A percentile compares a stretch with the other conserved stretches of the same genome.
Conservation (phyloP, 768 basidiomycete genomes). For the Amylocystis lapponica region DNA sequence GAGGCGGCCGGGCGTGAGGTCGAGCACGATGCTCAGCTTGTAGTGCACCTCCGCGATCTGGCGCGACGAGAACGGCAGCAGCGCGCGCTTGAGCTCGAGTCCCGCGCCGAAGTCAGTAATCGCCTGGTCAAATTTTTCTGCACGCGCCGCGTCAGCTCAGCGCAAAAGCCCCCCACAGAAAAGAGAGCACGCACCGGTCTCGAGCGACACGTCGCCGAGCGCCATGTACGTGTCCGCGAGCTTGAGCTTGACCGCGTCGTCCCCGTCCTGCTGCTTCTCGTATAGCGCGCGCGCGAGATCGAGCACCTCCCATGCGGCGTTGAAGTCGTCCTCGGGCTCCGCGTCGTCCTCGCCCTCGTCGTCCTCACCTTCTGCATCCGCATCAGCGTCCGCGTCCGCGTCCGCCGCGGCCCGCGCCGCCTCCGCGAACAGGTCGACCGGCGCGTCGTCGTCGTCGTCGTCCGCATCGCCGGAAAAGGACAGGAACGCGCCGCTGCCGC, state of each 20-base stretch:
- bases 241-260: slow-evolving; percentile 66
- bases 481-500: slow-evolving; percentile 52
- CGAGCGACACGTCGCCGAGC: slow-evolving; percentile 93
- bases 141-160: neutral
- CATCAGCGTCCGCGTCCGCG: slow-evolving; percentile 41
- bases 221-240: slow-evolving; percentile 88
- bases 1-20: slow-evolving; percentile 81
- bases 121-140: slow-evolving; percentile 96
- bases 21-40: slow-evolving; percentile 89
- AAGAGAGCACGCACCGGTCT: slow-evolving; percentile 66
- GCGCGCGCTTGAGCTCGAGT: slow-evolving; percentile 60
- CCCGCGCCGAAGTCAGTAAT: slow-evolving; percentile 82
- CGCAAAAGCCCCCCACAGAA: neutral
- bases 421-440: slow-evolving; percentile 62
- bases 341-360: slow-evolving; percentile 62
- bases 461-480: slow-evolving; percentile 81
- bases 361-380: slow-evolving; percentile 46
- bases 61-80: slow-evolving; percentile 84
- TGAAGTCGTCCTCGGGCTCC: slow-evolving; percentile 95
- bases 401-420: slow-evolving; percentile 42
- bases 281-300: slow-evolving; percentile 90
- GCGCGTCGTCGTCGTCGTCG: slow-evolving; percentile 49
- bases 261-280: slow-evolving; percentile 54
- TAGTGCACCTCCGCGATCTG: slow-evolving; percentile 94
- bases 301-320: slow-evolving; percentile 96